These are phyloP conservation scores for Lasiodiplodia citricola DNA, from an alignment of 2,329 filamentous ascomycete species.

Conservation along the genomic window DNA sequence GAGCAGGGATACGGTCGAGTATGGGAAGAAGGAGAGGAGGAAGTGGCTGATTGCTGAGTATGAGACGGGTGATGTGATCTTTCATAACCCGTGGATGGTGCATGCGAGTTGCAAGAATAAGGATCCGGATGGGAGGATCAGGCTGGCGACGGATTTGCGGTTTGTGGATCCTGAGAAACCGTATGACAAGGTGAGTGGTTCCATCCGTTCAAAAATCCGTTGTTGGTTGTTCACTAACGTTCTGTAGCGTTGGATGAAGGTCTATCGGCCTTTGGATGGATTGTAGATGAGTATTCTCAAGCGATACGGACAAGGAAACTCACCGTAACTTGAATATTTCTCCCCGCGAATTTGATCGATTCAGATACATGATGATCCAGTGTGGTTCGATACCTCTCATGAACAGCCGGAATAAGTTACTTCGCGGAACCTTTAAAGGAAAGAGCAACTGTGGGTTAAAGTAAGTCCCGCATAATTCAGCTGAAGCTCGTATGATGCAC, in stretches of 20 bases:
- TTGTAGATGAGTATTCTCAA: background rate
- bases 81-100: conserved; percentile 22
- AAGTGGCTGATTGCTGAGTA: conserved; percentile 13
- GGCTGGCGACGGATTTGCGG: background rate
- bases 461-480: too few species aligned
- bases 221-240: background rate
- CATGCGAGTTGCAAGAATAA: conserved; percentile 22
- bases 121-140: conserved; percentile 17
- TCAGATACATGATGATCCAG: too few species aligned
- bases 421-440: too few species aligned
- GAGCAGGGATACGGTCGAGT: conserved; percentile 13
- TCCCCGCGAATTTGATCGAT: too few species aligned
- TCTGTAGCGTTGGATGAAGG: background rate
- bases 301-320: too few species aligned
- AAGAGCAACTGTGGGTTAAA: too few species aligned
- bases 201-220: background rate
- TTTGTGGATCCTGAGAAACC: conserved; percentile 3
- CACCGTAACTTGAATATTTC: too few species aligned
- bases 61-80: conserved; percentile 26
- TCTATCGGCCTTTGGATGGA: background rate
- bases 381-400: too few species aligned
- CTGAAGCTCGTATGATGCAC: too few species aligned
- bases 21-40: background rate
- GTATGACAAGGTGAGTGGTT: background rate
- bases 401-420: too few species aligned